These are phyloP conservation scores for Ophiostoma montium DNA, from an alignment of 2,329 filamentous ascomycete genomes.

Conservation along the genomic window DNA sequence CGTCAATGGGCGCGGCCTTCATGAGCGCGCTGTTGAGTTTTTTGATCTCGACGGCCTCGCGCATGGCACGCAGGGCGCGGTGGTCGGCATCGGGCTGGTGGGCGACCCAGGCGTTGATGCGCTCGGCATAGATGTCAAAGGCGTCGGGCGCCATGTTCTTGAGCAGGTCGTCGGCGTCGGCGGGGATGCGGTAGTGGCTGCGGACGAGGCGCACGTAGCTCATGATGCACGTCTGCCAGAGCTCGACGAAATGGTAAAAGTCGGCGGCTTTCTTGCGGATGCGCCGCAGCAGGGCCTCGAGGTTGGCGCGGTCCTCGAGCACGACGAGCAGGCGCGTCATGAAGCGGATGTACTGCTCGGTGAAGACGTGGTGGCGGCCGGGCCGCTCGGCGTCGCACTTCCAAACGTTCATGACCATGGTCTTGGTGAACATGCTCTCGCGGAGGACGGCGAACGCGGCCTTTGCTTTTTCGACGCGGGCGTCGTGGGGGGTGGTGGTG, in stretches of 20 bases:
- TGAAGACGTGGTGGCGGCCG: constrained; percentile 85
- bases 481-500: neutral
- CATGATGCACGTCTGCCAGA: constrained; percentile 43
- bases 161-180: constrained; percentile 38
- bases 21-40: constrained; percentile 75
- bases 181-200: constrained; percentile 30
- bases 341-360: constrained; percentile 71
- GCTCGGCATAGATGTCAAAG: constrained; percentile 41
- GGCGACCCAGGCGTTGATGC: constrained; percentile 41
- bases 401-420: constrained; percentile 90
- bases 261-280: constrained; percentile 73
- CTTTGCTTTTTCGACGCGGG: constrained; percentile 46
- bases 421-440: constrained; percentile 72
- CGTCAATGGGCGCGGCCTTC: constrained; percentile 75
- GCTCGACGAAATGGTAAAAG: constrained; percentile 47
- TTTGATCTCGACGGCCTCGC: constrained; percentile 44
- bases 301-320: constrained; percentile 57
- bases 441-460: constrained; percentile 67
- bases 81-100: constrained; percentile 23
- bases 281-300: constrained; percentile 66
- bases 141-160: constrained; percentile 39
- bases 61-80: constrained; percentile 37
- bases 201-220: constrained; percentile 41
- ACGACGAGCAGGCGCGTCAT: constrained; percentile 63
- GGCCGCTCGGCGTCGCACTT: constrained; percentile 75